Conservation (phyloP, 768 basidiomycete genomes). For the Termitomyces sp. region DNA sequence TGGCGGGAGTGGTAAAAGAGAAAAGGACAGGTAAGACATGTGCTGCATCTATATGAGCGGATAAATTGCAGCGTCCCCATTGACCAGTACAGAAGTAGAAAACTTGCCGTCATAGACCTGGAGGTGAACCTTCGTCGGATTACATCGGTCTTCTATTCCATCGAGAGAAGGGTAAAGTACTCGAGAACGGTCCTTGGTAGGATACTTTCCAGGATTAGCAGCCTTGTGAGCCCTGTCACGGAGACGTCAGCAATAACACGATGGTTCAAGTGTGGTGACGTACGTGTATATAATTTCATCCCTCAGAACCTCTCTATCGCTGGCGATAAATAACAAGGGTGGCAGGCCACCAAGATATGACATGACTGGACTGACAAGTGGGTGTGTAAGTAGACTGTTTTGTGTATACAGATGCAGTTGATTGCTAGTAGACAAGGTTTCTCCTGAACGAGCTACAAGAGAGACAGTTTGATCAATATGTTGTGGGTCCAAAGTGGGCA, state of each 20-base stretch:
- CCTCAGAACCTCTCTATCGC: constrained; percentile 87
- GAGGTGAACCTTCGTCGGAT: constrained; percentile 82
- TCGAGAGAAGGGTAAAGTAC: constrained; percentile 54
- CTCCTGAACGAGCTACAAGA: constrained; percentile 45
- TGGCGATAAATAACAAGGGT: constrained; percentile 79
- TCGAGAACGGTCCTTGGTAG: constrained; percentile 39
- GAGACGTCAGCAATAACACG: background rate
- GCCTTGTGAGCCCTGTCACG: constrained; percentile 83
- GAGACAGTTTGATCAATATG: constrained; percentile 40
- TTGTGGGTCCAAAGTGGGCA: constrained; percentile 34
- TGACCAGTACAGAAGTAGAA: constrained; percentile 20
- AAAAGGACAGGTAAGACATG: constrained; percentile 75
- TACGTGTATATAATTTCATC: constrained; percentile 90
- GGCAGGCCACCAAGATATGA: constrained; percentile 89
- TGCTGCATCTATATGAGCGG: constrained; percentile 48
- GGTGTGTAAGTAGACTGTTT: constrained; percentile 74
- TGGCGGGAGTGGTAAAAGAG: constrained; percentile 72
- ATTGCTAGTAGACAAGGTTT: constrained; percentile 48
- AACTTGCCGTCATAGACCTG: constrained; percentile 85
- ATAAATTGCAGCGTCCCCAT: background rate
- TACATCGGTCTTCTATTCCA: constrained; percentile 48
- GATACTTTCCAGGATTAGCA: constrained; percentile 72
- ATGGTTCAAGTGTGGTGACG: constrained; percentile 21
- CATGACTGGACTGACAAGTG: constrained; percentile 77
- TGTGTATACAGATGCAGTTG: constrained; percentile 88